A percentile compares a stretch with the other conserved stretches of the same genome.
phyloP scores from a whole-genome alignment of 495 filamentous ascomycete species.

The Neurospora sp. region DNA sequence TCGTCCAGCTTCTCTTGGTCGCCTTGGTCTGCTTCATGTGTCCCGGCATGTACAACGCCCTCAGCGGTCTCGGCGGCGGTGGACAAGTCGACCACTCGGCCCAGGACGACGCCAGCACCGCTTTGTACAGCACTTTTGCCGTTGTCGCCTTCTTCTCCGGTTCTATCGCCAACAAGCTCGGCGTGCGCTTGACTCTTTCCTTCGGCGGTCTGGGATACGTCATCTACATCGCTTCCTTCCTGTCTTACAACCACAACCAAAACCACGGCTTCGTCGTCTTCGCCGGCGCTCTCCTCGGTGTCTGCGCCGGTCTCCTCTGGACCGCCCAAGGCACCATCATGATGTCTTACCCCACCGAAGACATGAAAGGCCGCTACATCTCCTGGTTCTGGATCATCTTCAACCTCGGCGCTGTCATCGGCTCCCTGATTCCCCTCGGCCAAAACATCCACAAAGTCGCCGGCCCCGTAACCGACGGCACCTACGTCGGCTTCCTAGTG shows the following conservation, averaged over 20 bases:
- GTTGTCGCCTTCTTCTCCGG: slow-evolving; percentile 84
- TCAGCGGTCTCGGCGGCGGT: slow-evolving; percentile 64
- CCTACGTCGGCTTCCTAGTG: slow-evolving; percentile 84
- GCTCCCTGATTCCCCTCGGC: slow-evolving; percentile 71
- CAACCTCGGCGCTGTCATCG: slow-evolving; percentile 87
- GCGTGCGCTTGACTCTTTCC: slow-evolving; percentile 59
- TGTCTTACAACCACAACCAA: slow-evolving; percentile 78
- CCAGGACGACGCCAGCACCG: slow-evolving; percentile 59
- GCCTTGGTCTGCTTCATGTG: slow-evolving; percentile 84
- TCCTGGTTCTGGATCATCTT: slow-evolving; percentile 93
- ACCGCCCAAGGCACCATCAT: slow-evolving; percentile 89
- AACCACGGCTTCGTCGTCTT: slow-evolving; percentile 73
- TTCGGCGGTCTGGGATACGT: slow-evolving; percentile 83
- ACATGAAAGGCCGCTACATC: slow-evolving; percentile 79
- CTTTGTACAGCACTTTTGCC: slow-evolving; percentile 74
- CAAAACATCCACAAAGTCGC: slow-evolving; percentile 61
- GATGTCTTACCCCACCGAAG: slow-evolving; percentile 84
- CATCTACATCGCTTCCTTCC: slow-evolving; percentile 67
- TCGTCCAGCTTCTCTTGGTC: slow-evolving; percentile 62
- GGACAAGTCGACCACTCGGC: slow-evolving; percentile 55
- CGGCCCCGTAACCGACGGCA: slow-evolving; percentile 64
- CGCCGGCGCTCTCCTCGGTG: slow-evolving; percentile 59
- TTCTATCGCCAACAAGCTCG: slow-evolving; percentile 65
- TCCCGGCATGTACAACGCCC: slow-evolving; percentile 77
- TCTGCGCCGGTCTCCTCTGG: slow-evolving; percentile 84